Evolutionary conservation across 2,329 filamentous ascomycete genomes (phyloP), one percentile per base, ranked within the genome.

Genomic region (Rutstroemia sydowiana): DNA sequence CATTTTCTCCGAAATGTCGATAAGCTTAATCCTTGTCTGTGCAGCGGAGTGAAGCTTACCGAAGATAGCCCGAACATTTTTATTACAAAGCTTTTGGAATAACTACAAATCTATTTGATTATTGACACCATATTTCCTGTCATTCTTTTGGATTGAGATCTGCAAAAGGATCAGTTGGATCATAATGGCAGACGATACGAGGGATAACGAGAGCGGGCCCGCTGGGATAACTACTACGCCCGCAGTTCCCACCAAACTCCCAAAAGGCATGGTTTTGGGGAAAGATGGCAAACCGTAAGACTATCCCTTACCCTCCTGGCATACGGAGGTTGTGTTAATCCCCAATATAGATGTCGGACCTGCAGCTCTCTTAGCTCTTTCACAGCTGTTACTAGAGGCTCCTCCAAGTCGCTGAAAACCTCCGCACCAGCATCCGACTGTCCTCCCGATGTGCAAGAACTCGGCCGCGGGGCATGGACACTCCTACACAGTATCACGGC

Each of bases 391-490:
- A 75, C 78, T 47, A 73, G 79, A 61, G 68, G 14, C 57, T 68
- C n/a, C 59, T 68, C 50, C 39, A 6, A 18, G 34, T 18, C n/a
- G 34, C n/a, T 64, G 71, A 13, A 72, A 18, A 5, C 49, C 4
- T 52, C 69, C 31, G 52, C 67, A n/a, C 66, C 72, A 13, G 73
- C 76, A 7, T 56, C 74, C 52, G 87, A 95, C 69, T 97, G 92
- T 66, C 93, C 93, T 0, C 86, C 93, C 1, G 91, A 97, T 66
- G 88, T 96, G 58, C 89, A 95, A 66, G 72, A 76, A 14, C 82
- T 98, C 4, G 93, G 93, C 45, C 87, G 90, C 56, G 84, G 84
- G 55, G 88, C 89, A 11, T 98, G 93, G 93, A 96, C 90, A 0
- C 78, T 98, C 18, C 81, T 98, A 1, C 93, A 98, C 73, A 85